Base-by-base conservation (phyloP, 345 rosid species). In the Adansonia digitata region DNA sequence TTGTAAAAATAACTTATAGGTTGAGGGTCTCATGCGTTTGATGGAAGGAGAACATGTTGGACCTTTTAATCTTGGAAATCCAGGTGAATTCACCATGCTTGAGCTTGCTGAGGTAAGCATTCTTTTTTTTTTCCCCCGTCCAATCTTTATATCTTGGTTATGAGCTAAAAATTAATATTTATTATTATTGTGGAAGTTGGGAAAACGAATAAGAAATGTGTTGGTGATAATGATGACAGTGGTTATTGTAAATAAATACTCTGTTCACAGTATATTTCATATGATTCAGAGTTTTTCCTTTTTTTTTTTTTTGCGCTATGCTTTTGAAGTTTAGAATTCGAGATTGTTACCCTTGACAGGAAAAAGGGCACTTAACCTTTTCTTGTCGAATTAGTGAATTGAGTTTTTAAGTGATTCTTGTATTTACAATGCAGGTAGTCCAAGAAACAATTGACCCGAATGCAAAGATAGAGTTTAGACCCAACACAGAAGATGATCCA, bases 41-140 rank as follows among this genome's bases (percentile, higher is more conserved):
- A 94, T 94, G 99, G 99, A 90, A 79, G 99, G 99, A 57, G 99
- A 94, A 76, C 99, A 93, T 34, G 97, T 93, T 42, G 99, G 99
- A n/a, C 99, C 98, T 49, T 95, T 95, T 81, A 95, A 95, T 81
- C 94, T 91, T 57, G 98, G 97, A 45, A 94, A 94, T 81, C 98
- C 98, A 0, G 98, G 98, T 60, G 98, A 94, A 89, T 94, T 94
- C 83, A 94, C 98, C 80, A 92, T 94, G 98, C 90, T 94, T 61
- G 97, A 95, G 81, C 99, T 95, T 51, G 98, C 99, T 20, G 79
- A 91, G 95, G 98, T 94, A 70, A 57, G 74, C 73, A 24, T n/a
- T n/a, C n/a, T n/a, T n/a, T n/a, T n/a, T n/a, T n/a, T n/a, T n/a
- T n/a, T n/a, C n/a, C n/a, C n/a, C n/a, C n/a, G n/a, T n/a, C n/a